Conservation (phyloP, 306 rosid genomes). For the Oemleria cerasiformis region DNA sequence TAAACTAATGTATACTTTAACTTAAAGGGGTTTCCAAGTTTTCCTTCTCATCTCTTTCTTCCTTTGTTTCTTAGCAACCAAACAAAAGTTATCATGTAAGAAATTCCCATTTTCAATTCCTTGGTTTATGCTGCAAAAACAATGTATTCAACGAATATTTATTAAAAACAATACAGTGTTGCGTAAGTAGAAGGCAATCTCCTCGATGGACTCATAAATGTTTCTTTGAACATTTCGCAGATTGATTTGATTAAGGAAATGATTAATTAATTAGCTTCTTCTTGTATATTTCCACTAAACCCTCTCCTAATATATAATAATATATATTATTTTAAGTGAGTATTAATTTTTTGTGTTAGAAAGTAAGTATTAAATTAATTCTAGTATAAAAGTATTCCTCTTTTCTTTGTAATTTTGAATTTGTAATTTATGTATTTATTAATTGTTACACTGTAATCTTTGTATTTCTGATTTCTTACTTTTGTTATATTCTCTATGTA, state of each 20-base stretch:
- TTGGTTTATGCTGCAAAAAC: constrained; percentile 3
- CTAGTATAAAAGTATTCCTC: too few species aligned
- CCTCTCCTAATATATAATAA: constrained; percentile 1
- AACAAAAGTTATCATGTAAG: constrained; percentile 6
- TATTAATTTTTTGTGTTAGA: too few species aligned
- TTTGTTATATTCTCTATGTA: too few species aligned
- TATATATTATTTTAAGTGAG: too few species aligned
- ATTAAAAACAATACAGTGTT: background rate
- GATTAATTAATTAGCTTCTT: background rate
- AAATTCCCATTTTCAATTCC: background rate
- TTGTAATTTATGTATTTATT: too few species aligned
- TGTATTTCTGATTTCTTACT: too few species aligned
- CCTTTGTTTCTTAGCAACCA: constrained; percentile 12
- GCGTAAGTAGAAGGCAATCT: background rate
- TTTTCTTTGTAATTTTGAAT: too few species aligned
- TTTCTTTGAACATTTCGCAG: background rate
- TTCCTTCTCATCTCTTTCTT: background rate
- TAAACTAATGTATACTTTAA: too few species aligned
- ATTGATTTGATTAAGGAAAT: too few species aligned
- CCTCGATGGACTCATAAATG: constrained; percentile 9
- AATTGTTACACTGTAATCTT: too few species aligned
- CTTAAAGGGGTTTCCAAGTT: background rate
- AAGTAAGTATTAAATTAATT: too few species aligned
- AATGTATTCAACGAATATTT: background rate
- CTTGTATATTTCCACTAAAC: background rate